Evolutionary conservation across 1,284 basidiomycete species (phyloP), one percentile per base, ranked within the genome.

Genomic region (Neonothopanus nambi): DNA sequence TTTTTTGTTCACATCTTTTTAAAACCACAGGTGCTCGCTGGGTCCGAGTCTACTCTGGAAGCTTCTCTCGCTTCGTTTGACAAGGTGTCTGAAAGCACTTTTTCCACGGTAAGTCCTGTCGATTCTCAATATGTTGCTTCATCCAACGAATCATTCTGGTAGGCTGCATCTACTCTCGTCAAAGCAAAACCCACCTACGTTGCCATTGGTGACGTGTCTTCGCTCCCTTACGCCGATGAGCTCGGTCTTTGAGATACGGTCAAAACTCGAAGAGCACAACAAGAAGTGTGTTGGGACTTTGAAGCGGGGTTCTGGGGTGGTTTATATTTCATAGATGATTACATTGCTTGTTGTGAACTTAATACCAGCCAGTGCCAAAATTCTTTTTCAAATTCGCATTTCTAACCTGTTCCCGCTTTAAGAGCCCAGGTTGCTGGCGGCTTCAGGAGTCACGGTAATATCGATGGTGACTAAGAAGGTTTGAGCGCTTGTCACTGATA

Each of bases 151-250:
- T 9, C 8, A 56, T 61, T 28, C 51, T 47, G 20, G 48, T 52
- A 88, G 85, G 71, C 77, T 51, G 73, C 77, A 50, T 75, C 79
- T 11, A 66, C 74, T 33, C 77, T 92, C 42, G 66, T 88, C 61
- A 80, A 81, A 68, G 73, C 76, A 62, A 91, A 93, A 75, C 91
- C 93, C 24, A 94, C 93, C 33, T 92, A 81, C 59, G 91, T 97
- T 44, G 88, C 86, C 24, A 78, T 96, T 51, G 95, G 94, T 53
- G 85, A 95, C 67, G 74, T 85, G 61, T 72, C 79, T 65, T 67
- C 81, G 38, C 80, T 97, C 48, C 94, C 94, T 41, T 90, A 89
- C 70, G 81, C 84, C 51, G 92, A 94, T 67, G 93, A 95, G 71
- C 72, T 94, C 61, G 92, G 89, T 58, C 82, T 94, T 62, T 91